Percentiles rank a stretch among this genome's conserved stretches.
Evolutionary conservation across 1,284 basidiomycete genomes (phyloP).

Genomic region (Erythrobasidium hasegawianum): DNA sequence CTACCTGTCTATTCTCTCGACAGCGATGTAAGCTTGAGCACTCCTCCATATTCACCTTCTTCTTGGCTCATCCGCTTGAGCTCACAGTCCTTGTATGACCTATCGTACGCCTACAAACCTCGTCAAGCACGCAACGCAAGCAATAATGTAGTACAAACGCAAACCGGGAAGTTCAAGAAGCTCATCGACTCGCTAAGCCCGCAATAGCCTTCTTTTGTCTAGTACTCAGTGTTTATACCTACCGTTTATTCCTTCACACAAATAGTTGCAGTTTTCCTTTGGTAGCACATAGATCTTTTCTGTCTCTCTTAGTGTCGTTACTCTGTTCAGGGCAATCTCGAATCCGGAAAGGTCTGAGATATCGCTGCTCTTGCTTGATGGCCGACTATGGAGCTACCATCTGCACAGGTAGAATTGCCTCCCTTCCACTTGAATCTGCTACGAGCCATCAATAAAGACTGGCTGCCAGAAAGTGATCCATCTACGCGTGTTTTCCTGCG

Average conservation of each 20-base stretch:
- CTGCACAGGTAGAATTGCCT: slow-evolving; percentile 11
- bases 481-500: slow-evolving; percentile 38
- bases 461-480: slow-evolving; percentile 26
- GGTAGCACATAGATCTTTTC: neutral
- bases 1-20: slow-evolving; percentile 34
- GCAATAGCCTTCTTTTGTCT: neutral
- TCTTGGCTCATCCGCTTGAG: neutral
- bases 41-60: neutral
- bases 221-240: neutral
- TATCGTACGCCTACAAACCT: slow-evolving; percentile 36
- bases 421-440: slow-evolving; percentile 19
- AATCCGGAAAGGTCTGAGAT: too few species aligned
- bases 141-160: slow-evolving; percentile 1
- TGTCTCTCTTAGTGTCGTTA: too few species aligned
- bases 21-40: slow-evolving; percentile 20
- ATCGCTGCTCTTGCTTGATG: too few species aligned
- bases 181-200: slow-evolving; percentile 23
- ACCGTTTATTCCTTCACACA: neutral
- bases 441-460: slow-evolving; percentile 21
- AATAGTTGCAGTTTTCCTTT: neutral
- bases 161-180: slow-evolving; percentile 17
- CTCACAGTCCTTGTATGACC: slow-evolving; percentile 34
- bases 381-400: too few species aligned
- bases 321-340: too few species aligned
- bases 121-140: slow-evolving; percentile 25